Base-by-base conservation (phyloP, 257 asterid genomes). In the Handroanthus guayacan region DNA sequence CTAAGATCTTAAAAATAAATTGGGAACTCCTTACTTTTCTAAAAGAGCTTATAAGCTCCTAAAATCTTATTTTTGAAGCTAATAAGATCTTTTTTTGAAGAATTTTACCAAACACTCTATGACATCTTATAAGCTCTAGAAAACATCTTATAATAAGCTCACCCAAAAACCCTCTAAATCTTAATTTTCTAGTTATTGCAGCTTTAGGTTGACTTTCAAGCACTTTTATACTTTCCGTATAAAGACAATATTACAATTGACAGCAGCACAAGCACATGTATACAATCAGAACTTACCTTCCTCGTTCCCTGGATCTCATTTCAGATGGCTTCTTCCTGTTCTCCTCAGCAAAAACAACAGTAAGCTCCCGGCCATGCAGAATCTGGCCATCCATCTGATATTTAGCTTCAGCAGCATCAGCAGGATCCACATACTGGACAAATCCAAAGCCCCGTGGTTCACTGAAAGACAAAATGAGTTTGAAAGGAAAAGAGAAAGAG, bases 341-440 rank as follows among this genome's bases (percentile, higher is more conserved):
- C 88, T 89, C 97, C 81, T 89, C 97, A 6, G 96, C 97, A 82
- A 88, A 89, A 51, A 89, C 97, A 84, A 91, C 96, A 3, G 96
- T 89, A 81, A 91, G 84, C 78, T 87, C 92, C 70, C 97, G 84
- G 20, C 96, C 97, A 56, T 82, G 89, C 69, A 88, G 62, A 74
- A 72, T 54, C 79, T 84, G 86, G 51, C 97, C 97, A 72, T 91
- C 95, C 96, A 91, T 87, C 82, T 87, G 91, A 84, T 91, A 86
- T 69, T 91, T 88, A 51, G 96, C 93, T 64, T 91, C 97, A 5
- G 82, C 85, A 69, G 94, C 97, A 81, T 89, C 96, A 75, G 86
- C 90, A 18, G 97, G 93, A 55, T 89, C 96, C 47, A 91, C 87
- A 72, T 75, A 91, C 72, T 91, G 97, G 75, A 91, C 89, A 82